Evolutionary conservation across 371 early-diverging fungal genomes (phyloP), one percentile per base, ranked within the genome.

Genomic region (Apophysomyces ossiformis): DNA sequence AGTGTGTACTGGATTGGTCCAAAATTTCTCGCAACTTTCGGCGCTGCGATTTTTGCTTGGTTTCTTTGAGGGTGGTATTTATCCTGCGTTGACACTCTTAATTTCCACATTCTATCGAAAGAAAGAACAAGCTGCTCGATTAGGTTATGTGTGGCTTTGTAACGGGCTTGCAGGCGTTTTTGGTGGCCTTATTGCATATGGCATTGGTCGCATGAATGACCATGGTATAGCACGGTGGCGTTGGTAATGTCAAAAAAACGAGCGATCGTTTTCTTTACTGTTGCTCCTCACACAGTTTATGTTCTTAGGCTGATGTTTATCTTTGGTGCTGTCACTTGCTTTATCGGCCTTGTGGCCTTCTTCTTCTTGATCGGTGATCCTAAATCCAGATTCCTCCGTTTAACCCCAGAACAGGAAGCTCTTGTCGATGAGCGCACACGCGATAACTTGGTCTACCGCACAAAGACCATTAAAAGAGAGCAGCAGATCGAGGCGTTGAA

Each of bases 141-240:
- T 67, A 15, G 67, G 62, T 35, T 44, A 57, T 7, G 37, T 61
- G 21, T 60, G 60, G 45, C 63, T 58, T 1, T 67, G 57, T 8
- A 61, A 50, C n/a, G 61, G 57, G 11, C 18, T 77, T 8, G 72
- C 84, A 44, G 78, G 76, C 8, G 72, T 78, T 15, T 71, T 87
- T 18, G 85, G 83, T 60, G 86, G 84, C 0, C 77, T 82, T 4
- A 73, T 84, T 9, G 85, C 85, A 9, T 76, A 81, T 26, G 85
- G 73, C 1, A 73, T 88, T 41, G 63, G 39, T 13, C 67, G 76
- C 43, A 78, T 87, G 38, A 64, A 80, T 35, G 65, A 61, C 5
- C 60, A 68, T 45, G 69, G 68, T 1, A 66, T 85, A 39, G 46
- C 47, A 8, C 58, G 66, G 18, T 82, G 84, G 83, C 72, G 74